phyloP scores from a whole-genome alignment of 768 basidiomycete genomes.

The Tephrocybe sp. region DNA sequence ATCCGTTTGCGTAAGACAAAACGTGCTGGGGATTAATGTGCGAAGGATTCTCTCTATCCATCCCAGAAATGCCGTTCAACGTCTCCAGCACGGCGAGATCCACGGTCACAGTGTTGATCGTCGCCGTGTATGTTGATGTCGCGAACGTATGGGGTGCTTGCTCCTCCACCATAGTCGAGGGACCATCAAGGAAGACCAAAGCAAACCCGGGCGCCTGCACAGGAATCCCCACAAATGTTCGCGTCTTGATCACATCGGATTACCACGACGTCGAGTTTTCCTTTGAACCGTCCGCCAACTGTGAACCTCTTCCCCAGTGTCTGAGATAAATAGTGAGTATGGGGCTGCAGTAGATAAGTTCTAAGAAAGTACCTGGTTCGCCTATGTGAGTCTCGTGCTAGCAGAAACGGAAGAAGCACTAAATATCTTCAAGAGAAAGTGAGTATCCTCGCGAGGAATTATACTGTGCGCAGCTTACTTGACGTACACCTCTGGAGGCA shows the following conservation, averaged over 20 bases:
- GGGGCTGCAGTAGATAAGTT: no score
- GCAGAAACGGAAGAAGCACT: constrained; percentile 54
- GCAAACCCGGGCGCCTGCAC: constrained; percentile 75
- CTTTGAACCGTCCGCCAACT: constrained; percentile 68
- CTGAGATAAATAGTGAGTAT: constrained; percentile 27
- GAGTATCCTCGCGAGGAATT: background rate
- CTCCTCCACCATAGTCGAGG: constrained; percentile 28
- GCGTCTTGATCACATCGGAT: constrained; percentile 56
- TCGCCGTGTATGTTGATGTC: constrained; percentile 56
- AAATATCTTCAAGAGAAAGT: constrained; percentile 45
- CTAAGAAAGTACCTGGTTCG: constrained; percentile 52
- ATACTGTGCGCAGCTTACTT: constrained; percentile 35
- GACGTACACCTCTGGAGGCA: constrained; percentile 50
- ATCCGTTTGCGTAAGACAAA: no score
- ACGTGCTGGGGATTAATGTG: constrained; percentile 28
- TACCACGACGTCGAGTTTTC: constrained; percentile 52
- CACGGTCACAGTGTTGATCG: constrained; percentile 53
- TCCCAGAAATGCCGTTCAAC: constrained; percentile 40
- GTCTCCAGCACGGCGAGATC: constrained; percentile 53
- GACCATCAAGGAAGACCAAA: constrained; percentile 65
- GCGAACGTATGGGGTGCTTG: constrained; percentile 44
- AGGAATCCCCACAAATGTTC: constrained; percentile 56
- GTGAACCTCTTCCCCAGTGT: constrained; percentile 62
- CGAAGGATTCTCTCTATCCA: constrained; percentile 21
- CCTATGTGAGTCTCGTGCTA: constrained; percentile 74